These are phyloP conservation scores for Aureobasidium subglaciale DNA, from an alignment of 2,329 filamentous ascomycete genomes.

Conservation along the genomic window DNA sequence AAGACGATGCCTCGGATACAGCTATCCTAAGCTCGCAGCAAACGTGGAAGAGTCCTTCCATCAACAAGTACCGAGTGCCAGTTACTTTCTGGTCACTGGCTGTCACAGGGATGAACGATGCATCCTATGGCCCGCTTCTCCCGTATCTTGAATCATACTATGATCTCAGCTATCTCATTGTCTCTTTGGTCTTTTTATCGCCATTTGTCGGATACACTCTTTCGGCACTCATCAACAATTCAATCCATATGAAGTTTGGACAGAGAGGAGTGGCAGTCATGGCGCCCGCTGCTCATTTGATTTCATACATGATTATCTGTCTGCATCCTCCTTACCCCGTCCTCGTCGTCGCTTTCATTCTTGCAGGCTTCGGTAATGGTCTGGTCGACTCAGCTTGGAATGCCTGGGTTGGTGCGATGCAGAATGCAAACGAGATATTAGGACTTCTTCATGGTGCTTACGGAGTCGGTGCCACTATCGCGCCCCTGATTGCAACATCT, in stretches of 20 bases:
- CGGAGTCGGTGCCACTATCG: constrained; percentile 62
- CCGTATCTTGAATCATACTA: background rate
- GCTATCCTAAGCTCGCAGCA: background rate
- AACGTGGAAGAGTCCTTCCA: background rate
- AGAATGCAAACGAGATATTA: constrained; percentile 55
- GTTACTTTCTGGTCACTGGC: background rate
- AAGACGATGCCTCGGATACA: background rate
- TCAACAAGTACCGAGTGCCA: background rate
- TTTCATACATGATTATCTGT: constrained; percentile 55
- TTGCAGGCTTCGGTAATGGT: background rate
- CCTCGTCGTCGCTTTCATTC: constrained; percentile 43
- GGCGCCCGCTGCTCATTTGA: constrained; percentile 48
- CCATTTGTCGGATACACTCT: constrained; percentile 59
- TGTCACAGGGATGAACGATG: background rate
- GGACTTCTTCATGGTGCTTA: constrained; percentile 68
- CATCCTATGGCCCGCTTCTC: background rate
- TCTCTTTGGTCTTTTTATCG: constrained; percentile 42
- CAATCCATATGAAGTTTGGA: constrained; percentile 57
- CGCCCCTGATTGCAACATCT: constrained; percentile 63
- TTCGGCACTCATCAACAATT: constrained; percentile 56
- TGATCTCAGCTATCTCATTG: background rate
- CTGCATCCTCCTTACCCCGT: constrained; percentile 60
- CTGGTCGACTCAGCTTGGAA: constrained; percentile 51
- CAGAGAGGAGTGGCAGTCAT: constrained; percentile 40
- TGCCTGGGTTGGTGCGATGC: constrained; percentile 49